Conservation (phyloP, 352 stramenopile genomes). For the Phytopythium chamaehyphon region DNA sequence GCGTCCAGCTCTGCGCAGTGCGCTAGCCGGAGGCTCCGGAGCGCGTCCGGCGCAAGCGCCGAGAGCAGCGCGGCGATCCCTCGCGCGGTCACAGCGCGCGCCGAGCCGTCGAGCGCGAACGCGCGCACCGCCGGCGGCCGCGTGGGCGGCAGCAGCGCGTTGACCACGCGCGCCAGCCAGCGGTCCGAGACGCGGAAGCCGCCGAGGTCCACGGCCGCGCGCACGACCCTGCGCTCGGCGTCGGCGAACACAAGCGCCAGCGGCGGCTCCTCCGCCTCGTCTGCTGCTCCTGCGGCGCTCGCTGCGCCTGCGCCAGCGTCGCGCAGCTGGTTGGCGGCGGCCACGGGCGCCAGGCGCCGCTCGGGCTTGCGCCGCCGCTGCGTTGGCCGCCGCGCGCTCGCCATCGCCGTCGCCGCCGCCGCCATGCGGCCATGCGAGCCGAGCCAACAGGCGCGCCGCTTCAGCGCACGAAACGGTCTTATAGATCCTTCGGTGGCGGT, state of each 20-base stretch:
- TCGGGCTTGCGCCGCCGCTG: constrained; percentile 4
- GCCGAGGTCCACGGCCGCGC: background rate
- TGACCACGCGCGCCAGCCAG: constrained; percentile 4
- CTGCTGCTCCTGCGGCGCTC: too few species aligned
- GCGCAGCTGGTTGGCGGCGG: background rate
- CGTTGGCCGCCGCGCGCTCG: background rate
- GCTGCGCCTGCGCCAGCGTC: background rate
- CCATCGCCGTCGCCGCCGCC: too few species aligned
- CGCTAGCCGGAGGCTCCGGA: background rate
- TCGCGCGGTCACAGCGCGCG: background rate
- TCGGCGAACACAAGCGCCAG: constrained; percentile 5
- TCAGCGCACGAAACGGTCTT: too few species aligned
- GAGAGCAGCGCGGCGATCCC: constrained; percentile 1
- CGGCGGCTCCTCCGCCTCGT: background rate
- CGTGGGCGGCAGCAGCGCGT: background rate
- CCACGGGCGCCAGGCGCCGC: background rate
- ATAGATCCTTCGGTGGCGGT: too few species aligned
- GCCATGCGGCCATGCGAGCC: too few species aligned
- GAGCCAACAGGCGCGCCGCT: too few species aligned
- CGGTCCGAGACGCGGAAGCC: constrained; percentile 7
- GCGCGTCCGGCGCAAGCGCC: background rate
- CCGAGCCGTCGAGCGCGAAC: constrained; percentile 4
- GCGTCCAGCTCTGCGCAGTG: background rate
- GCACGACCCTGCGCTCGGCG: constrained; percentile 1
- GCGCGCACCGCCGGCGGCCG: background rate